These are phyloP conservation scores for Ophiosphaerella narmari DNA, from an alignment of 2,329 filamentous ascomycete species.

Conservation along the genomic window DNA sequence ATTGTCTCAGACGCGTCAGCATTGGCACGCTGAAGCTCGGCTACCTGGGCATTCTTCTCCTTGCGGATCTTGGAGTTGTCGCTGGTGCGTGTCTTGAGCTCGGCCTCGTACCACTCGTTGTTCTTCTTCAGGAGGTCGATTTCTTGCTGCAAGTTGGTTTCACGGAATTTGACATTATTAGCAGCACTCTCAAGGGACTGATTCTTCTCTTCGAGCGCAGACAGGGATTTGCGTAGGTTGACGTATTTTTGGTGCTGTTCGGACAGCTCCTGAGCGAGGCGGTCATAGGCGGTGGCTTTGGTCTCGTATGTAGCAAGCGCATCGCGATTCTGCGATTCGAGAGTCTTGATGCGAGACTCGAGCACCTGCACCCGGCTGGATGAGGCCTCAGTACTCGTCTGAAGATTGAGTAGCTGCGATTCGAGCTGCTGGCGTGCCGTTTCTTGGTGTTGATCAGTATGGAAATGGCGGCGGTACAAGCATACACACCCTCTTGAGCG, in stretches of 20 bases:
- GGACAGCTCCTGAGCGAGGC: slow-evolving; percentile 82
- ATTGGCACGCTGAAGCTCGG: slow-evolving; percentile 84
- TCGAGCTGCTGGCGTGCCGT: slow-evolving; percentile 75
- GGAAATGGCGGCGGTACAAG: neutral
- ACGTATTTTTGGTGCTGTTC: slow-evolving; percentile 87
- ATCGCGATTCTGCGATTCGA: slow-evolving; percentile 91
- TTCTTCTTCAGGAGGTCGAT: slow-evolving; percentile 86
- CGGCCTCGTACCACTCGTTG: slow-evolving; percentile 89
- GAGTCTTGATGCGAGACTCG: slow-evolving; percentile 78
- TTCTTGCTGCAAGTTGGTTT: slow-evolving; percentile 88
- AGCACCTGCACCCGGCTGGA: slow-evolving; percentile 76
- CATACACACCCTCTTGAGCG: slow-evolving; percentile 73
- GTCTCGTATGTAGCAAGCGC: slow-evolving; percentile 86
- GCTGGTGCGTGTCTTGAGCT: slow-evolving; percentile 85
- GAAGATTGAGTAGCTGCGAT: slow-evolving; percentile 78
- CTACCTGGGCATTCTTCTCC: slow-evolving; percentile 88
- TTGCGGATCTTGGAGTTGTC: slow-evolving; percentile 91
- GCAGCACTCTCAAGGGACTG: slow-evolving; percentile 81
- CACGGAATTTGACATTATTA: slow-evolving; percentile 83
- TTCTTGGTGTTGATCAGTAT: slow-evolving; percentile 58
- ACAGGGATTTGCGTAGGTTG: slow-evolving; percentile 80
- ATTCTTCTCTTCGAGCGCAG: slow-evolving; percentile 78
- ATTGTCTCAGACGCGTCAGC: slow-evolving; percentile 81
- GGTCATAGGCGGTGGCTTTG: slow-evolving; percentile 85
- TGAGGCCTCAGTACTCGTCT: slow-evolving; percentile 72